phyloP scores from a whole-genome alignment of 2,329 filamentous ascomycete species.

The Aspergillus neotritici region DNA sequence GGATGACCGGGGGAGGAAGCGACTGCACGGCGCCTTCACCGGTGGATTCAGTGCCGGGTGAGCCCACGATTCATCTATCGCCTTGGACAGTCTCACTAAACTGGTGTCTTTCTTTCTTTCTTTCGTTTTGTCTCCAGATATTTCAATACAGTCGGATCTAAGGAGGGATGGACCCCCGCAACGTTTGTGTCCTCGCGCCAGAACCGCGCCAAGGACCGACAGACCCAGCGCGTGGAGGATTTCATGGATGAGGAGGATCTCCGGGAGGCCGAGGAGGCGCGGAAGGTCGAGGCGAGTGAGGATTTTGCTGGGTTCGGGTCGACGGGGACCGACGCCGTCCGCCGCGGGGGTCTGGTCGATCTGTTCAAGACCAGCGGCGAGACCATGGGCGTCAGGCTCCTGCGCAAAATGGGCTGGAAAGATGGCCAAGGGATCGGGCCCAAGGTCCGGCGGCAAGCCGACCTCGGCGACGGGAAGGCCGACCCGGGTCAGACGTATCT shows the following conservation, averaged over 20 bases:
- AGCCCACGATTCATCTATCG: constrained; percentile 35
- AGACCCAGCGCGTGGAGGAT: constrained; percentile 68
- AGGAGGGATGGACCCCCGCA: constrained; percentile 93
- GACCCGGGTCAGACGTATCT: constrained; percentile 54
- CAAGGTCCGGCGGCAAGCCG: constrained; percentile 69
- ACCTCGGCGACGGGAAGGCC: constrained; percentile 53
- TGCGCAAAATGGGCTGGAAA: constrained; percentile 93
- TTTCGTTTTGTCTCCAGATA: constrained; percentile 54
- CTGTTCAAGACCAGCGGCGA: constrained; percentile 68
- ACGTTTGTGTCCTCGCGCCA: constrained; percentile 85
- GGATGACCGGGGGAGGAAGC: constrained; percentile 83
- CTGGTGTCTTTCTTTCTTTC: constrained; percentile 11
- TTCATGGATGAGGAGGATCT: constrained; percentile 99
- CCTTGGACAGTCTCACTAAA: constrained; percentile 31
- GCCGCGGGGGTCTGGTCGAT: constrained; percentile 58
- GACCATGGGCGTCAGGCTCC: constrained; percentile 77
- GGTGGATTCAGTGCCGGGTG: constrained; percentile 95
- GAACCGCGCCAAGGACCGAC: constrained; percentile 67
- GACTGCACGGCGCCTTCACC: constrained; percentile 92
- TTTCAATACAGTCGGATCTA: constrained; percentile 96
- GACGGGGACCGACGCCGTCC: constrained; percentile 51
- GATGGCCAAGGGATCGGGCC: constrained; percentile 90
- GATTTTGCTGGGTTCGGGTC: constrained; percentile 72
- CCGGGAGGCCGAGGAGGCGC: constrained; percentile 74
- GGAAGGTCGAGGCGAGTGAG: constrained; percentile 65